A percentile compares a stretch with the other conserved stretches of the same genome.
phyloP scores from a whole-genome alignment of 1,284 basidiomycete genomes.

The Cryptococcus sp. region DNA sequence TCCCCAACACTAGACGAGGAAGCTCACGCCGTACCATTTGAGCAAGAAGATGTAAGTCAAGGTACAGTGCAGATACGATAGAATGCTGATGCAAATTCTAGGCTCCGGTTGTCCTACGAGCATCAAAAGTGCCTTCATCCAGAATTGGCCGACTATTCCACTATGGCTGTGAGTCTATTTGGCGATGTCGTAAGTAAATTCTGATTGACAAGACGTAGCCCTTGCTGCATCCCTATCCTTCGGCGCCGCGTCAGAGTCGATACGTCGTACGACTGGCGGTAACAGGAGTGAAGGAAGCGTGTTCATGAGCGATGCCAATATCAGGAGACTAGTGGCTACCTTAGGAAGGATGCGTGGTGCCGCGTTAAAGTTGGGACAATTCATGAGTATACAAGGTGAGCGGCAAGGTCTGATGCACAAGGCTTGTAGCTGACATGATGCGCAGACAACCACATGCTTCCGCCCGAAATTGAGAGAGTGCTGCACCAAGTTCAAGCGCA shows the following conservation, averaged over 20 bases:
- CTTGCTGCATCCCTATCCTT: conserved; percentile 55
- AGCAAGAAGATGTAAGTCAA: conserved; percentile 25
- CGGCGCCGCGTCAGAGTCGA: conserved; percentile 56
- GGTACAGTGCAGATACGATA: not conserved
- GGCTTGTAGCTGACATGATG: conserved; percentile 1
- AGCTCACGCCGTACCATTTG: not conserved
- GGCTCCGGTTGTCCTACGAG: conserved; percentile 42
- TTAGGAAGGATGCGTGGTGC: conserved; percentile 94
- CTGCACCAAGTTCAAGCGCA: conserved; percentile 89
- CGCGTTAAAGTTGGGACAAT: conserved; percentile 94
- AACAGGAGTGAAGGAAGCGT: conserved; percentile 52
- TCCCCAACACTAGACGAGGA: too few relatives aligned
- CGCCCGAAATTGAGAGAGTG: conserved; percentile 84
- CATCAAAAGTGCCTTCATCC: conserved; percentile 73
- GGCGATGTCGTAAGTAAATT: not conserved
- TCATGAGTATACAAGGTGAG: conserved; percentile 93
- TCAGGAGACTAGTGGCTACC: conserved; percentile 86
- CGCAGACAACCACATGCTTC: conserved; percentile 77
- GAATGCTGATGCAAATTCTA: conserved; percentile 14
- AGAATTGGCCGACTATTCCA: conserved; percentile 84
- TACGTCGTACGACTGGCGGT: conserved; percentile 50
- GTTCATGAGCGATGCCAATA: conserved; percentile 86
- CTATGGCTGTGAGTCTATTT: conserved; percentile 74
- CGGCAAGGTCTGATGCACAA: not conserved
- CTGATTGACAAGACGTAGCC: conserved; percentile 43